Conservation (phyloP, 208 protist species). For the Polymyxa betae region DNA sequence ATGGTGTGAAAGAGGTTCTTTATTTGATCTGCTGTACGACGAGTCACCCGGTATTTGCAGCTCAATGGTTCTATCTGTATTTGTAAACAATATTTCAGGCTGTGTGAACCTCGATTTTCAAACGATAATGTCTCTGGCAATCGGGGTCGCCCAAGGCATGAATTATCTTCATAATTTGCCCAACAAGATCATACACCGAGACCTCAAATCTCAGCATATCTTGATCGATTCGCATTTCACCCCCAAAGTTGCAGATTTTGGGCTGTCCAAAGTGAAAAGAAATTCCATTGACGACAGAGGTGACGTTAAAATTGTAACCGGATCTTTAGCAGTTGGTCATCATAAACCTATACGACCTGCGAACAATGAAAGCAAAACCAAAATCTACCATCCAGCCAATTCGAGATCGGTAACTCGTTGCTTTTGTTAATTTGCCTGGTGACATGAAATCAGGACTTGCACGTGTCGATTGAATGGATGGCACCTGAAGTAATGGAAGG, state of each 20-base stretch:
- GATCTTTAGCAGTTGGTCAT: not conserved
- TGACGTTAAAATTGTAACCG: not conserved
- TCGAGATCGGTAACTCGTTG: too few species aligned
- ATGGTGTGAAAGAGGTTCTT: constrained; percentile 54
- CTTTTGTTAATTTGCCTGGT: not conserved
- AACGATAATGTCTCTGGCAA: not conserved
- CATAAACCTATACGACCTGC: not conserved
- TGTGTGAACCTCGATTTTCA: not conserved
- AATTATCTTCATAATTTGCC: constrained; percentile 53
- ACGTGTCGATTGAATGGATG: constrained; percentile 22
- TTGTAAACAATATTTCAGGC: too few species aligned
- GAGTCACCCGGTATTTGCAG: not conserved
- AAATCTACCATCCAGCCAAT: too few species aligned
- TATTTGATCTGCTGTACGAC: constrained; percentile 53
- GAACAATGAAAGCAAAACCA: too few species aligned
- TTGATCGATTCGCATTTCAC: constrained; percentile 51
- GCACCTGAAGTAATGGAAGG: constrained; percentile 57
- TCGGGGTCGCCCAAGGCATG: constrained; percentile 49
- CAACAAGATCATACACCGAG: constrained; percentile 43
- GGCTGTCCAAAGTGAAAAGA: constrained; percentile 16
- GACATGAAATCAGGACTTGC: not conserved
- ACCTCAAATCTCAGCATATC: constrained; percentile 58
- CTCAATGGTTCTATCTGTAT: too few species aligned
- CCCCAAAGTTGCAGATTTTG: constrained; percentile 54
- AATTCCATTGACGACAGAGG: not conserved